Base-by-base conservation (phyloP, 305 asterid species). In the Fraxinus angustifolia region DNA sequence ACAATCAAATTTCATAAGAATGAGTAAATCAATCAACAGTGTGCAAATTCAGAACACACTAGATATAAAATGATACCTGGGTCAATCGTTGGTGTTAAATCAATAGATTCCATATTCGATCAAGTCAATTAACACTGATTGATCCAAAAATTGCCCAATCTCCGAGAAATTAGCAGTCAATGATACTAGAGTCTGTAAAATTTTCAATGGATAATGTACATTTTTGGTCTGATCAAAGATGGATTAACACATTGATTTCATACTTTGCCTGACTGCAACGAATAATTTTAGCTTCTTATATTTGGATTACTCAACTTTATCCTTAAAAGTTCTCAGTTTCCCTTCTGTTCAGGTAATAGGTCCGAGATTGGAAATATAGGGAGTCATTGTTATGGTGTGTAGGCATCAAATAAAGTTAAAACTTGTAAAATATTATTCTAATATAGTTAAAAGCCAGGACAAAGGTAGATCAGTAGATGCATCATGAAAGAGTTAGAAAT, bases 1-100 rank as follows among this genome's bases (percentile, higher is more conserved):
- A 78, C 30, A 78, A 48, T 71, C 76, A 71, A 77, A 26, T 33
- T 77, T 77, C 36, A 53, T 82, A 70, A 77, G 34, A 73, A 30
- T 6, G 40, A 60, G 40, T 53, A 80, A 53, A 58, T 14, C 84
- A 86, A 81, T 84, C 80, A 48, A 88, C 72, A 81, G 31, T 60
- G 74, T 56, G 81, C 17, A 74, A 77, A 74, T 77, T 50, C 23
- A n/a, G 62, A 50, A 50, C 62, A 48, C 60, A 4, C 62, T 50
- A 50, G 62, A 50, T 50, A n/a, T n/a, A 50, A 50, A 50, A 50
- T 50, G 21, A 50, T 50, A 50, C 8, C 62, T 50, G 21, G 8
- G 62, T 50, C 62, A 50, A 50, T 50, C 23, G 5, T 50, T 50
- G 62, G 62, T 50, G 62, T 50, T 50, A 50, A 50, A 50, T 50